Evolutionary conservation across 2,329 filamentous ascomycete species (phyloP).

Genomic region (Simplicillium aogashimaense): DNA sequence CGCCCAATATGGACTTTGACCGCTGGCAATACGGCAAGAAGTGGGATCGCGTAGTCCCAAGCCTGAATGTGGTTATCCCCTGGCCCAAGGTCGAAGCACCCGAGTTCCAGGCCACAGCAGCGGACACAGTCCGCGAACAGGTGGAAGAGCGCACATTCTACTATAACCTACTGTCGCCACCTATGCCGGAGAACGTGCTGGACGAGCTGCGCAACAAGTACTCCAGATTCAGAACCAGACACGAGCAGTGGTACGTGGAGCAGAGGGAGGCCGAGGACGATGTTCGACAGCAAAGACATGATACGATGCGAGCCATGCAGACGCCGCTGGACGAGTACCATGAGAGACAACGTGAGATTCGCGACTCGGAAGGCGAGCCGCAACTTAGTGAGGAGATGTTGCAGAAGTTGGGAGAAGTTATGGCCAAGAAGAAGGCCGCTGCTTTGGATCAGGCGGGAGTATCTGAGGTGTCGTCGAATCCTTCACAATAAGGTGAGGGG

Average conservation of each 20-base stretch:
- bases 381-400: conserved; percentile 48
- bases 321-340: conserved; percentile 52
- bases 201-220: conserved; percentile 81
- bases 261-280: conserved; percentile 51
- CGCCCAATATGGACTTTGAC: conserved; percentile 28
- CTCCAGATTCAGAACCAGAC: conserved; percentile 70
- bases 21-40: conserved; percentile 30
- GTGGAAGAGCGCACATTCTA: conserved; percentile 68
- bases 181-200: conserved; percentile 69
- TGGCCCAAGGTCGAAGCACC: conserved; percentile 55
- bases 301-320: conserved; percentile 29
- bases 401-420: conserved; percentile 51
- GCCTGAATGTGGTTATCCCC: conserved; percentile 62
- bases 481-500: conserved; percentile 1
- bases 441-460: conserved; percentile 27
- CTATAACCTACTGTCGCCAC: conserved; percentile 66
- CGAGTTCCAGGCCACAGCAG: conserved; percentile 41
- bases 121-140: conserved; percentile 67
- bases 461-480: conserved; percentile 16
- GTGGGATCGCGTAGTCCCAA: conserved; percentile 53
- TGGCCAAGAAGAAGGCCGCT: conserved; percentile 41
- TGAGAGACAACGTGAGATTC: conserved; percentile 39
- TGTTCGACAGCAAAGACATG: conserved; percentile 24
- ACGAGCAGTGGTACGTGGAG: conserved; percentile 64
- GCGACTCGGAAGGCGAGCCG: conserved; percentile 43